These are phyloP conservation scores for Syzygium syzygioides DNA, from an alignment of 441 rosid genomes.

Conservation along the genomic window DNA sequence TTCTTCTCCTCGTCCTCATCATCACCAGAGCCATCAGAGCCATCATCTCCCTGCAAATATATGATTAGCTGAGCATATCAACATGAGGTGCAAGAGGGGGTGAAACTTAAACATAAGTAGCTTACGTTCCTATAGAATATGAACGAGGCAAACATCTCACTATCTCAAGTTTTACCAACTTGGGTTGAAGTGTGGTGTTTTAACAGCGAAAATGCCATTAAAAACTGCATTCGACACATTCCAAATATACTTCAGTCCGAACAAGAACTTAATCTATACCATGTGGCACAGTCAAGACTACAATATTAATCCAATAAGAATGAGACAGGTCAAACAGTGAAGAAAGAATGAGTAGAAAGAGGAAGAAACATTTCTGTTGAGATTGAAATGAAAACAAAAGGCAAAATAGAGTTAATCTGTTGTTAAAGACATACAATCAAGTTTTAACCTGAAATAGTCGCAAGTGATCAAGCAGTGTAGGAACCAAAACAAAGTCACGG, in stretches of 20 bases:
- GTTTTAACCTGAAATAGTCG: neutral
- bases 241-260: neutral
- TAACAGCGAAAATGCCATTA: neutral
- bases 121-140: neutral
- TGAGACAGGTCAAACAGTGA: neutral
- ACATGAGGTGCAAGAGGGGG: neutral
- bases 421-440: neutral
- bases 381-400: neutral
- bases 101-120: neutral
- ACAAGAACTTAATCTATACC: neutral
- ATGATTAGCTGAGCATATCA: neutral
- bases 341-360: neutral
- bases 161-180: neutral
- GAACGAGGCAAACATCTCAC: neutral
- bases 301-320: neutral
- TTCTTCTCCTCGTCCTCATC: slow-evolving; percentile 49
- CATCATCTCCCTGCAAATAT: slow-evolving; percentile 51
- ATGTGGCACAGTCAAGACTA: neutral
- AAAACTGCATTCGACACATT: neutral
- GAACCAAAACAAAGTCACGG: neutral
- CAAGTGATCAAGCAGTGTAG: neutral
- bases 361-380: neutral
- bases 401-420: neutral
- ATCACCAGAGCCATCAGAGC: slow-evolving; percentile 40
- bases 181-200: neutral